Evolutionary conservation across 2,329 filamentous ascomycete genomes (phyloP).

Genomic region (Fusarium chaquense): DNA sequence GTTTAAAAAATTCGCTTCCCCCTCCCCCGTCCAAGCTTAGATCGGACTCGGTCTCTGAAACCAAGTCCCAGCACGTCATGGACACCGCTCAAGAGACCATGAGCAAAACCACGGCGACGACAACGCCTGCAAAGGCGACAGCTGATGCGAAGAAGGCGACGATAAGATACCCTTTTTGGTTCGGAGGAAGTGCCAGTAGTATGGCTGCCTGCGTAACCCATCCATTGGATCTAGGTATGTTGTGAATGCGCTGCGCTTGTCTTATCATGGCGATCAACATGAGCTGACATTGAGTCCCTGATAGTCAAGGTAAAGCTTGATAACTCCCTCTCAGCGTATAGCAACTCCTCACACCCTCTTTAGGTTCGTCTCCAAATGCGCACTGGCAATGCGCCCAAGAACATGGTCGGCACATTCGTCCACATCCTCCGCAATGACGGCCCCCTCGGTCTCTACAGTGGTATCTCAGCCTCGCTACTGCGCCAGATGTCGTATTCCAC

Average conservation of each 20-base stretch:
- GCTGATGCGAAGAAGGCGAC: constrained; percentile 54
- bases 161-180: constrained; percentile 86
- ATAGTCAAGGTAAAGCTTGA: constrained; percentile 62
- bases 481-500: constrained; percentile 97
- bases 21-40: constrained; percentile 7
- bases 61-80: constrained; percentile 34
- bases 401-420: constrained; percentile 86
- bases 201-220: constrained; percentile 93
- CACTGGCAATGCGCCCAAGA: constrained; percentile 77
- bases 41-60: constrained; percentile 7
- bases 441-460: constrained; percentile 84
- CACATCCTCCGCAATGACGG: constrained; percentile 84
- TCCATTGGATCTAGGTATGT: constrained; percentile 88
- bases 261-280: constrained; percentile 26
- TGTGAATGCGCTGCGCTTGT: not conserved
- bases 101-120: constrained; percentile 16
- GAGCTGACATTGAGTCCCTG: constrained; percentile 36
- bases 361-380: constrained; percentile 92
- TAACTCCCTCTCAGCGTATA: not conserved
- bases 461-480: constrained; percentile 90
- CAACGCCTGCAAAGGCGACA: constrained; percentile 46
- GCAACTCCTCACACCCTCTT: constrained; percentile 19
- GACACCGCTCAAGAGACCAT: constrained; percentile 34
- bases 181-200: constrained; percentile 93
- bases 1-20: constrained; percentile 22